Percentiles rank a stretch among this genome's conserved stretches.
Evolutionary conservation across 192 early-diverging fungal genomes (phyloP).

Genomic region (Spizellomyces sp.): DNA sequence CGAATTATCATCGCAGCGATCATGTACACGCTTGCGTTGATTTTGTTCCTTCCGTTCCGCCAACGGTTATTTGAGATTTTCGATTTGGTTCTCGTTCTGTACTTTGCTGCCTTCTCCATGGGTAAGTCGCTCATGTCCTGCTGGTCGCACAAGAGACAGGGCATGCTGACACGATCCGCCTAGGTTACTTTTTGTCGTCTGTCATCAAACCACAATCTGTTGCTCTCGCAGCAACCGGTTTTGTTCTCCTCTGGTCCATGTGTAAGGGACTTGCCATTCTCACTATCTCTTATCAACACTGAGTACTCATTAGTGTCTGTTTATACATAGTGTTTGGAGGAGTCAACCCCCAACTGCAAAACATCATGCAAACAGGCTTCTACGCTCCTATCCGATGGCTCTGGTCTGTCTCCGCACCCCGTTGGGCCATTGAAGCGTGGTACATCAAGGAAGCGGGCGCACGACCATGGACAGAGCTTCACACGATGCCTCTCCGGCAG

Average conservation of each 20-base stretch:
- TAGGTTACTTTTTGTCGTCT: constrained; percentile 56
- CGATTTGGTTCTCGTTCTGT: constrained; percentile 51
- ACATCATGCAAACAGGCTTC: constrained; percentile 33
- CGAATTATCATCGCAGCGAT: constrained; percentile 55
- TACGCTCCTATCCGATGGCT: constrained; percentile 50
- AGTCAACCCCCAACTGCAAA: constrained; percentile 53
- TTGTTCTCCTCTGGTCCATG: constrained; percentile 66
- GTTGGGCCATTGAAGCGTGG: constrained; percentile 64
- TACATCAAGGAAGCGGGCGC: constrained; percentile 51
- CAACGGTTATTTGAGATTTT: constrained; percentile 36
- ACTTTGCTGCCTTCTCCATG: constrained; percentile 60
- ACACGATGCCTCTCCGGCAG: constrained; percentile 26
- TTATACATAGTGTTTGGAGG: constrained; percentile 40
- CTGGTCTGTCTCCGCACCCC: constrained; percentile 61
- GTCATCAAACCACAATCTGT: constrained; percentile 42
- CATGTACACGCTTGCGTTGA: constrained; percentile 61
- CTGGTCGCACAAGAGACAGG: too few relatives aligned
- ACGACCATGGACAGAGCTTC: constrained; percentile 11
- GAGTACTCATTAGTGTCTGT: too few relatives aligned
- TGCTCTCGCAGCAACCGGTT: constrained; percentile 58
- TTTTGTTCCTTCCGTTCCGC: constrained; percentile 57
- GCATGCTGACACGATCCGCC: too few relatives aligned
- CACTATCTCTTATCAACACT: too few relatives aligned
- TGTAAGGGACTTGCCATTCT: not conserved
- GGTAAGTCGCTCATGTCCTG: constrained; percentile 15